Conservation (phyloP, 106 monocot species). For the Dendrobium chrysotoxum region DNA sequence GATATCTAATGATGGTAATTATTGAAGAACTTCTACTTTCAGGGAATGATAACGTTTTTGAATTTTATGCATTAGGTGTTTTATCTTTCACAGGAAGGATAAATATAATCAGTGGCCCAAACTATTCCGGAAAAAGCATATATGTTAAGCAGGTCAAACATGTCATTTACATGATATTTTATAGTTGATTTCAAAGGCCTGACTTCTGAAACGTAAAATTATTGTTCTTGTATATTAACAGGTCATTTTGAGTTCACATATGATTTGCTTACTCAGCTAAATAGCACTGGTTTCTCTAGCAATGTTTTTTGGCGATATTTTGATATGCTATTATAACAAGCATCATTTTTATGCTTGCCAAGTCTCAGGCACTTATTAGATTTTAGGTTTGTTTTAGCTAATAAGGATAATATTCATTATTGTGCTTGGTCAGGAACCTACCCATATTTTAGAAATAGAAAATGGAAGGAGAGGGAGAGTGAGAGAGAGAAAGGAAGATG, state of each 20-base stretch:
- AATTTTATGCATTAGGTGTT: conserved; percentile 1
- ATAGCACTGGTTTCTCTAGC: neutral
- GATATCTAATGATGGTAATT: conserved; percentile 58
- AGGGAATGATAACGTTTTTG: neutral
- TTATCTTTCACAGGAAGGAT: conserved; percentile 60
- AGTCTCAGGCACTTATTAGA: neutral
- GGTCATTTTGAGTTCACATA: neutral
- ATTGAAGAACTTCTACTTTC: neutral
- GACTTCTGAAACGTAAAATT: neutral
- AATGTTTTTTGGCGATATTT: neutral
- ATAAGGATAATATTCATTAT: too few species aligned
- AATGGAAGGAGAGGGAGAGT: too few species aligned
- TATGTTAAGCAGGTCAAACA: conserved; percentile 86
- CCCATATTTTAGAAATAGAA: too few species aligned
- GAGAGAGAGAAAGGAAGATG: too few species aligned
- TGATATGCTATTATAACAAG: neutral
- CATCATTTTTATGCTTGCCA: neutral
- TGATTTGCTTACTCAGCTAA: neutral
- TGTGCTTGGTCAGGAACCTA: too few species aligned
- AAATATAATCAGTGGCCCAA: conserved; percentile 90
- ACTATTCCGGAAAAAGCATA: conserved; percentile 99
- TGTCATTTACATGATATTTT: conserved; percentile 6
- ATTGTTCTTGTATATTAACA: neutral
- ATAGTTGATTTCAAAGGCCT: neutral
- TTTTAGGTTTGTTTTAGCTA: too few species aligned